Evolutionary conservation across 805 yeast species (phyloP).

Genomic region (Candida ficus): DNA sequence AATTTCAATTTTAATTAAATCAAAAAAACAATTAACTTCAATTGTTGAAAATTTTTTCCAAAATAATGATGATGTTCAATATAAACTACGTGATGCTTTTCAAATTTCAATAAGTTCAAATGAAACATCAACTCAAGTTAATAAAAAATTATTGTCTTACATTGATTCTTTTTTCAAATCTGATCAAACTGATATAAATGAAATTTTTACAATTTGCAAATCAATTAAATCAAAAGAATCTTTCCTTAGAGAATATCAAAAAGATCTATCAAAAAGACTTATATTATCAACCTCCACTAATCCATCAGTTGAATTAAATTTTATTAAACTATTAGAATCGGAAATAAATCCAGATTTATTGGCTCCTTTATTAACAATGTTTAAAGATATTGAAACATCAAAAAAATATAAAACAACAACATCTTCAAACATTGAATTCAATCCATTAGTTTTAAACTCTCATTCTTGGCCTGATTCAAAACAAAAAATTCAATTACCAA

Average conservation of each 20-base stretch:
- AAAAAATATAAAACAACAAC: not conserved
- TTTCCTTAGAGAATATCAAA: slow-evolving; percentile 17
- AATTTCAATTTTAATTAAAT: slow-evolving; percentile 11
- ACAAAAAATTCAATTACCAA: slow-evolving; percentile 8
- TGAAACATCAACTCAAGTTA: slow-evolving; percentile 4
- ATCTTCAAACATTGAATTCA: slow-evolving; percentile 9
- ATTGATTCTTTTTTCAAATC: slow-evolving; percentile 19
- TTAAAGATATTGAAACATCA: slow-evolving; percentile 15
- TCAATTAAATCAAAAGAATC: slow-evolving; percentile 19
- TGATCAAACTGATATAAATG: slow-evolving; percentile 6
- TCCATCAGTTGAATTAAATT: slow-evolving; percentile 8
- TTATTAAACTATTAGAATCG: slow-evolving; percentile 8
- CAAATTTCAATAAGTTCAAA: slow-evolving; percentile 11
- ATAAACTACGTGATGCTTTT: slow-evolving; percentile 19
- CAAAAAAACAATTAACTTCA: slow-evolving; percentile 13
- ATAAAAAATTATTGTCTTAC: slow-evolving; percentile 12
- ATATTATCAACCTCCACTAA: slow-evolving; percentile 10
- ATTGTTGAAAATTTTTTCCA: slow-evolving; percentile 10
- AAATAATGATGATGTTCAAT: slow-evolving; percentile 12
- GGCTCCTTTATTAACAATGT: slow-evolving; percentile 14
- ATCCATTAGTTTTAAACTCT: slow-evolving; percentile 16
- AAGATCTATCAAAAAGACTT: slow-evolving; percentile 19
- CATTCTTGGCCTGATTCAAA: slow-evolving; percentile 18
- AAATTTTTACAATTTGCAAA: slow-evolving; percentile 16
- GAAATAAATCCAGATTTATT: slow-evolving; percentile 17